Evolutionary conservation across 371 early-diverging fungal genomes (phyloP), one percentile per base, ranked within the genome.

Genomic region (Coemansia linderi): DNA sequence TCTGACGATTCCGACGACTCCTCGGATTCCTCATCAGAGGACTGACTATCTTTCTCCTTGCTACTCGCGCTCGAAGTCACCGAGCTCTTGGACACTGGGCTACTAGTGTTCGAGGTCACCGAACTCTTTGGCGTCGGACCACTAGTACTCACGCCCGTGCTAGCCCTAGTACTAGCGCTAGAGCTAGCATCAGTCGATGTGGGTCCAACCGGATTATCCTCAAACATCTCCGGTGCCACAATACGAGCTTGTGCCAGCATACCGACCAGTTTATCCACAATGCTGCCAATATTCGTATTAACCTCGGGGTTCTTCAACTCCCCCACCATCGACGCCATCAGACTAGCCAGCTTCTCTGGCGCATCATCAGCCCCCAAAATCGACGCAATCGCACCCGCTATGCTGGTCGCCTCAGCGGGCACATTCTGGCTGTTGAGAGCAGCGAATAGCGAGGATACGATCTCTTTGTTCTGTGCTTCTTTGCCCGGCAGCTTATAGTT

Each of bases 211-310:
- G 52, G 19, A 8, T 41, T 29, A 38, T 68, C 63, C 10, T 61
- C 63, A 54, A 68, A 68, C 15, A 46, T 19, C 6, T 17, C 19
- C 4, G 68, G 68, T 31, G 52, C 15, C 12, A 13, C 54, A n/a
- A 24, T 13, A 5, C 41, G 44, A 33, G 46, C 52, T 17, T 38
- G 22, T 7, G 4, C 64, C 19, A 68, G 17, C 56, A 68, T 56
- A 1, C 17, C 22, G 0, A 64, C 8, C 33, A 64, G 15, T 7
- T 57, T 41, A 22, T 65, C 31, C 4, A 57, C 63, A 41, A 63
- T 37, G 2, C 41, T 24, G 1, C 63, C 69, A 12, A 68, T 44
- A 9, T 68, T 54, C 10, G 63, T 63, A 22, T 56, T 68, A 2
- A 41, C 57, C 3, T 22, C 54, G 1, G 64, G 17, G 19, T 68